A percentile compares a stretch with the other conserved stretches of the same genome.
Conservation (phyloP, 495 filamentous ascomycete species). For the Tuber brumale region DNA sequence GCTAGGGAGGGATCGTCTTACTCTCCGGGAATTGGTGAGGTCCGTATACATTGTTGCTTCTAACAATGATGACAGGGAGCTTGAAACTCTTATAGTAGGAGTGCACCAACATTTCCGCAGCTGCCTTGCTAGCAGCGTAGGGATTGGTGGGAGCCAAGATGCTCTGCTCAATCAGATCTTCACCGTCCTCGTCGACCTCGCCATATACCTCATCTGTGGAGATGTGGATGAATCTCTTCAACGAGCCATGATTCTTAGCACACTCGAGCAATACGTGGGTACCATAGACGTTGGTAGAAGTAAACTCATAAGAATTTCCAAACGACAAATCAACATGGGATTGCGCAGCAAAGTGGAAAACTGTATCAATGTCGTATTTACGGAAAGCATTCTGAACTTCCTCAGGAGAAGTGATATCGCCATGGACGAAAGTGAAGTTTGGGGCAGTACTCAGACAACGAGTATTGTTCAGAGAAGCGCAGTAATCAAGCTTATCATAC, state of each 20-base stretch:
- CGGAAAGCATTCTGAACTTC: constrained; percentile 56
- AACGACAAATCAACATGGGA: constrained; percentile 69
- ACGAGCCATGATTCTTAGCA: constrained; percentile 53
- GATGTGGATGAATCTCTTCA: constrained; percentile 64
- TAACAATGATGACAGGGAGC: constrained; percentile 62
- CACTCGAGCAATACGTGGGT: constrained; percentile 67
- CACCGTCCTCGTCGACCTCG: constrained; percentile 57
- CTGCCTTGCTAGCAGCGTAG: constrained; percentile 70
- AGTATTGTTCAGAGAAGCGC: constrained; percentile 65
- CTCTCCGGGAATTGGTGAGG: constrained; percentile 75
- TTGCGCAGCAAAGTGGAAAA: constrained; percentile 71
- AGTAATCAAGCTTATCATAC: constrained; percentile 72
- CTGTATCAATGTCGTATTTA: constrained; percentile 60
- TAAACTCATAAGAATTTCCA: constrained; percentile 64
- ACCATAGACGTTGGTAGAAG: constrained; percentile 63
- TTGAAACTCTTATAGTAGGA: constrained; percentile 67
- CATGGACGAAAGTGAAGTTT: constrained; percentile 70
- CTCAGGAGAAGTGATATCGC: constrained; percentile 58
- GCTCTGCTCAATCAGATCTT: constrained; percentile 56
- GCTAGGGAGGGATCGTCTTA: constrained; percentile 43
- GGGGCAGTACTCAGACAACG: constrained; percentile 52
- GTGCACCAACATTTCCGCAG: constrained; percentile 73
- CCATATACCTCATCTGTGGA: constrained; percentile 76
- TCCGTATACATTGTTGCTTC: constrained; percentile 74
- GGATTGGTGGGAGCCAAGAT: constrained; percentile 64